Conservation (phyloP, 768 basidiomycete genomes). For the Vishniacozyma victoriae region DNA sequence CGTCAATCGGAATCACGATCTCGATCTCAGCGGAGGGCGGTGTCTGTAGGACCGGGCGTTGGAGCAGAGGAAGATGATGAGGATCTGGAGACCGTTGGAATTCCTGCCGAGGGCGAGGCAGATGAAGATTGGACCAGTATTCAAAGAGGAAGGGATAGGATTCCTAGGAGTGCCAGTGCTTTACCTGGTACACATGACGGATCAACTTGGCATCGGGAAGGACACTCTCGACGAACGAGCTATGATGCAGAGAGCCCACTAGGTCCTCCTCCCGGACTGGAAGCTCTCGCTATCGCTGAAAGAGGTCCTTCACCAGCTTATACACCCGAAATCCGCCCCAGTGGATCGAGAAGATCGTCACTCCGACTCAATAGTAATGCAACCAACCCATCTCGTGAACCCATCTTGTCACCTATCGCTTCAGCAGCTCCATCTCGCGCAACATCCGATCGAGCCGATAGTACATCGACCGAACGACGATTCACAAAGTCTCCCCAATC, state of each 20-base stretch:
- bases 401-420: slow-evolving; percentile 27
- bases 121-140: slow-evolving; percentile 16
- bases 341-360: neutral
- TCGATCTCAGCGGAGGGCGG: slow-evolving; percentile 50
- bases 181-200: slow-evolving; percentile 25
- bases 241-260: slow-evolving; percentile 4
- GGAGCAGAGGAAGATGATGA: slow-evolving; percentile 12
- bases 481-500: no score
- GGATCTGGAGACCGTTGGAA: slow-evolving; percentile 10
- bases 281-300: slow-evolving; percentile 6
- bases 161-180: slow-evolving; percentile 26
- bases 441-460: slow-evolving; percentile 28
- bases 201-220: slow-evolving; percentile 16
- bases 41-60: slow-evolving; percentile 53
- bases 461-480: slow-evolving; percentile 18
- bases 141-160: slow-evolving; percentile 10
- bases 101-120: slow-evolving; percentile 10
- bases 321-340: slow-evolving; percentile 16
- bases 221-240: slow-evolving; percentile 23
- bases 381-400: slow-evolving; percentile 8
- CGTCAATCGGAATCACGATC: slow-evolving; percentile 33
- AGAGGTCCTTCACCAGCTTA: slow-evolving; percentile 45
- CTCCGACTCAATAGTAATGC: neutral
- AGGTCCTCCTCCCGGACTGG: slow-evolving; percentile 3
- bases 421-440: slow-evolving; percentile 26